Evolutionary conservation across 495 filamentous ascomycete species (phyloP).

Genomic region (Parachaetomium inaequale): DNA sequence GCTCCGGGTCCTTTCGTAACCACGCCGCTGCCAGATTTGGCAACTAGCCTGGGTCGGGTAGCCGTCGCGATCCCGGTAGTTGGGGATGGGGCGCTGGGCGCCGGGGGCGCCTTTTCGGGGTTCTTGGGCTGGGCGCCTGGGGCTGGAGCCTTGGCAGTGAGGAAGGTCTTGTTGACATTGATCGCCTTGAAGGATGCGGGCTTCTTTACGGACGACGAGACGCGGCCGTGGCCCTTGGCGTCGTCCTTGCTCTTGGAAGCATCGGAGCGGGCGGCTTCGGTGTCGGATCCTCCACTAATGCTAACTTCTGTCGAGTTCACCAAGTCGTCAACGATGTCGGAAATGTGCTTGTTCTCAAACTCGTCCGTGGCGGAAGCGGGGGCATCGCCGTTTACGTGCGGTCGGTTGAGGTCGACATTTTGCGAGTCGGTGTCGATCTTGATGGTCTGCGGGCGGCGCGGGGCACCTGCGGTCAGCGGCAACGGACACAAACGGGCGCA

Average conservation of each 20-base stretch:
- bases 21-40: slow-evolving; percentile 50
- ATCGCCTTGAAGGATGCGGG: slow-evolving; percentile 88
- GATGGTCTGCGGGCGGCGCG: slow-evolving; percentile 27
- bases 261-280: slow-evolving; percentile 56
- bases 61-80: slow-evolving; percentile 41
- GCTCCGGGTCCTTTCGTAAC: slow-evolving; percentile 49
- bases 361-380: slow-evolving; percentile 38
- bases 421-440: slow-evolving; percentile 37
- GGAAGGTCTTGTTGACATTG: slow-evolving; percentile 85
- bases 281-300: slow-evolving; percentile 66
- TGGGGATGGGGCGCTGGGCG: slow-evolving; percentile 33
- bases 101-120: slow-evolving; percentile 43
- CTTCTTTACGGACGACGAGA: slow-evolving; percentile 71
- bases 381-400: slow-evolving; percentile 44
- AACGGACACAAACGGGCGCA: neutral
- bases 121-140: slow-evolving; percentile 46
- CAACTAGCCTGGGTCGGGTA: slow-evolving; percentile 51
- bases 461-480: slow-evolving; percentile 17
- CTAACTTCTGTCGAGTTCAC: slow-evolving; percentile 54
- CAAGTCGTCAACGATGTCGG: slow-evolving; percentile 49
- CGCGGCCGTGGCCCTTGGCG: slow-evolving; percentile 62
- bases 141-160: slow-evolving; percentile 54
- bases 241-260: slow-evolving; percentile 46
- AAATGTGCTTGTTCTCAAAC: slow-evolving; percentile 48
- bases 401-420: slow-evolving; percentile 41